These are phyloP conservation scores for Cotoneaster glaucophyllus DNA, from an alignment of 306 rosid genomes.

Conservation along the genomic window DNA sequence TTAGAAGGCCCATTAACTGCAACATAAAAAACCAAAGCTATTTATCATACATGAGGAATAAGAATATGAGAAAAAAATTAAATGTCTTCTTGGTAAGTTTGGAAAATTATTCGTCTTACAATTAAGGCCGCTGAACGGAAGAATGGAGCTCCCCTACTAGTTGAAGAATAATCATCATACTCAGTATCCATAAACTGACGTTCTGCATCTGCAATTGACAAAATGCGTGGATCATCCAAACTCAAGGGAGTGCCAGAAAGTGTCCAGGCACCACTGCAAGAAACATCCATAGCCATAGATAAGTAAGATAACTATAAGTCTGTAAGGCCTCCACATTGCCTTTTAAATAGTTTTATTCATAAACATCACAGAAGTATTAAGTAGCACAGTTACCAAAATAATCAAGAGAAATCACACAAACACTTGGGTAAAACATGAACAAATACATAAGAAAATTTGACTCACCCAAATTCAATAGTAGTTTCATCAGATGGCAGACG, in stretches of 20 bases:
- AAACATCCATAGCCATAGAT: conserved; percentile 7
- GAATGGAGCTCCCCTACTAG: conserved; percentile 88
- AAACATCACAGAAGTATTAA: neutral
- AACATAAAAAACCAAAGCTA: conserved; percentile 12
- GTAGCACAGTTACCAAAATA: neutral
- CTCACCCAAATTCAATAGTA: conserved; percentile 87
- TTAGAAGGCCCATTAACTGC: conserved; percentile 89
- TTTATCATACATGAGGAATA: neutral
- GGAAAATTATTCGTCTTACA: conserved; percentile 38
- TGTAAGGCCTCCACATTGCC: conserved; percentile 10
- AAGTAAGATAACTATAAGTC: neutral
- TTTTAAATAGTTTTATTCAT: neutral
- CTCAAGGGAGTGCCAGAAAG: conserved; percentile 94
- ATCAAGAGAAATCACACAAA: neutral
- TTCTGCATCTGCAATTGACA: conserved; percentile 97
- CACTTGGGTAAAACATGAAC: neutral
- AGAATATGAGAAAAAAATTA: neutral
- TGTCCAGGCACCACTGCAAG: conserved; percentile 90
- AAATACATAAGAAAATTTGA: neutral
- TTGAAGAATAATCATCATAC: conserved; percentile 87
- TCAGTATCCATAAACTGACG: conserved; percentile 84
- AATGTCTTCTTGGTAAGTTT: neutral
- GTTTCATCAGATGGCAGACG: conserved; percentile 84
- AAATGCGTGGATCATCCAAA: conserved; percentile 84
- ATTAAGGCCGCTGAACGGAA: conserved; percentile 94